Evolutionary conservation across 306 rosid genomes (phyloP), one percentile per base, ranked within the genome.

Genomic region (Canavalia ensiformis): DNA sequence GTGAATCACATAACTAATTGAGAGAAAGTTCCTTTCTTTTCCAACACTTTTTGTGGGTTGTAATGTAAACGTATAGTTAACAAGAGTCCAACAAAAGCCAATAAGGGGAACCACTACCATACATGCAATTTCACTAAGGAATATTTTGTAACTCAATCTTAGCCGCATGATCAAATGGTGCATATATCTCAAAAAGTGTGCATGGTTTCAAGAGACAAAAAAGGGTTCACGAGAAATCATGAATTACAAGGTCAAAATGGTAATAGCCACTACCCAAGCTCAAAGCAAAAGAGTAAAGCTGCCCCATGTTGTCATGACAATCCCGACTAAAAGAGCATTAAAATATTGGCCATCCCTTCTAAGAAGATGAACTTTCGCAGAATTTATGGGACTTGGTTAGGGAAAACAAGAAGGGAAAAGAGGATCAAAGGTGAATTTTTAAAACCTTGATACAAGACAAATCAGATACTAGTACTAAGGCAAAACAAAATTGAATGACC

Each of bases 271-370:
- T 69, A 55, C 13, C n/a, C 34, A 5, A 56, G 76, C 76, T 55
- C 67, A 85, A 85, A 76, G 77, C 80, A 76, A 85, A 71, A 76
- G 83, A 76, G 66, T 71, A 76, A 86, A 83, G 91, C 82, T 82
- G 55, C 73, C 78, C 68, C 46, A 54, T 78, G 78, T 58, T 78
- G 78, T 58, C 80, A 82, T 76, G 68, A 59, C 79, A 84, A 46
- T 44, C 63, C 76, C 66, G 3, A 79, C 86, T 31, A 78, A 84
- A 81, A 85, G 88, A 84, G 88, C 78, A 76, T 33, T 45, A 41
- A 75, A 58, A 46, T 72, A 78, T 83, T 88, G 85, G 84, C 83
- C 77, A 81, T 51, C 46, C 28, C 35, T 51, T 35, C 70, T 57
- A 44, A 52, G 67, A 55, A 83, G 60, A 58, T 66, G 31, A 79